Evolutionary conservation across 225 moss, liverwort and hornwort genomes (phyloP), one percentile per base, ranked within the genome.

Genomic region (Physcomitrium patens): DNA sequence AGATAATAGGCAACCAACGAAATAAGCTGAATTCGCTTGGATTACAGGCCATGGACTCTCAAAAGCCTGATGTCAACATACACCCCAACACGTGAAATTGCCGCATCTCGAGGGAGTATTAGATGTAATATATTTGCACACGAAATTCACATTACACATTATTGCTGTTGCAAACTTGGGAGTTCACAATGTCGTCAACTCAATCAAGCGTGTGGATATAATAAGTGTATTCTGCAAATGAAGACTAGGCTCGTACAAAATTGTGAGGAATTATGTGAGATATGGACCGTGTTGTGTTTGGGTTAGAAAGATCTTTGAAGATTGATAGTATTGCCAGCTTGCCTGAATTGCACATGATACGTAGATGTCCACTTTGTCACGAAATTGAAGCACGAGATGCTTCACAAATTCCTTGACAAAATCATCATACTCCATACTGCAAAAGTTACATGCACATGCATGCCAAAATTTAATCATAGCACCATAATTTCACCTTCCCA

Each of bases 31-130:
- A 71, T 97, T 97, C 51, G 97, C 97, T 85, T 97, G 97, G 76
- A 97, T 97, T 51, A 93, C 26, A 23, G 92, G 97, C 97, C 97
- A 97, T 26, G 94, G 91, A 67, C 94, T 94, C 17, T 94, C 89
- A 84, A 97, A 94, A 61, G 97, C 91, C 97, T 97, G 91, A 37
- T 4, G 31, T 37, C 31, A 37, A 37, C 31, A 37, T 37, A 37
- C 31, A 37, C 31, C 2, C 31, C 1, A 37, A 37, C 31, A 37
- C 0, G 31, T 37, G 31, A 37, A 37, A 7, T 37, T 7, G 24
- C 24, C 24, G 24, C 24, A 24, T 24, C 24, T 24, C 24, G 24
- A 24, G 24, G 1, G 1, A 24, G 24, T 24, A 24, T 24, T 24
- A 24, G 24, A 24, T 24, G 24, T 7, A 37, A 37, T 1, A 37